Conservation (phyloP, 805 yeast genomes). For the Lachancea quebecensis region DNA sequence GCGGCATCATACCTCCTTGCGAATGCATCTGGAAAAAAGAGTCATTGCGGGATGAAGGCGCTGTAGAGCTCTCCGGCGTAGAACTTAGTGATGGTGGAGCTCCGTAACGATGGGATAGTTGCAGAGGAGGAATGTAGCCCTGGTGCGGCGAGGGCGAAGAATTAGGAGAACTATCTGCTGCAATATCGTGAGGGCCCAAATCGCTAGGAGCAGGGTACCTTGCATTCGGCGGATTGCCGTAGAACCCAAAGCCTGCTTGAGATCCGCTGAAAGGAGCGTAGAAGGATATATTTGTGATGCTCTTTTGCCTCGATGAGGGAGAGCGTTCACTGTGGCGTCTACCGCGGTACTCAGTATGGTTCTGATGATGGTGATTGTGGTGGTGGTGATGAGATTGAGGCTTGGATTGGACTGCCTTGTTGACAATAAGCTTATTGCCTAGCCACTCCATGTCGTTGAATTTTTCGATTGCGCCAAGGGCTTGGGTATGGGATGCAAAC, state of each 20-base stretch:
- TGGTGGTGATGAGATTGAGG: slow-evolving; percentile 9
- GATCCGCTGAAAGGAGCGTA: slow-evolving; percentile 6
- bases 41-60: slow-evolving; percentile 8
- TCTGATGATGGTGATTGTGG: slow-evolving; percentile 3
- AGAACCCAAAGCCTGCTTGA: slow-evolving; percentile 4
- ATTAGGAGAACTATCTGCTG: slow-evolving; percentile 3
- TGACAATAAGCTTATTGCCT: slow-evolving; percentile 22
- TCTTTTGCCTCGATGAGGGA: slow-evolving; percentile 7
- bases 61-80: slow-evolving; percentile 7
- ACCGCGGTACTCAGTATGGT: slow-evolving; percentile 2
- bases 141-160: slow-evolving; percentile 9
- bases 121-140: background rate
- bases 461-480: slow-evolving; percentile 41
- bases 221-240: background rate
- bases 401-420: slow-evolving; percentile 35
- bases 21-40: slow-evolving; percentile 4
- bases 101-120: slow-evolving; percentile 8
- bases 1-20: slow-evolving; percentile 3
- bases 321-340: slow-evolving; percentile 11
- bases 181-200: background rate
- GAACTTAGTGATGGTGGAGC: slow-evolving; percentile 7
- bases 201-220: slow-evolving; percentile 1
- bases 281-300: slow-evolving; percentile 5
- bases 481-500: slow-evolving; percentile 42
- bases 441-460: slow-evolving; percentile 40